A percentile compares a stretch with the other conserved stretches of the same genome.
Evolutionary conservation across 2,329 filamentous ascomycete genomes (phyloP).

Genomic region (Cercospora sojina): DNA sequence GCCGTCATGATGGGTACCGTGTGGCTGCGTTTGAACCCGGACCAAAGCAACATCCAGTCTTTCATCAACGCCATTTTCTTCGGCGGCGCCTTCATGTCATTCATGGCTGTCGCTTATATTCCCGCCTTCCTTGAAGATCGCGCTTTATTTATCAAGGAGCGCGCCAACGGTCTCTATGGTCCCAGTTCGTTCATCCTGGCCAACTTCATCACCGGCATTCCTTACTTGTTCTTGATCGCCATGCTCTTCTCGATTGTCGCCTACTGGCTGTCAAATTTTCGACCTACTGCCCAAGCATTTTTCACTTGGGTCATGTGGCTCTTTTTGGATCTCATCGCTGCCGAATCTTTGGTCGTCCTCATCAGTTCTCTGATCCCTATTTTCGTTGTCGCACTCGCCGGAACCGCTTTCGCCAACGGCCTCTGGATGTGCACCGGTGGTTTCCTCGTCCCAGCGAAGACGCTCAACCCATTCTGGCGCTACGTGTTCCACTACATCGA

Average conservation of each 20-base stretch:
- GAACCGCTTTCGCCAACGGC: conserved; percentile 80
- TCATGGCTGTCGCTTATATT: conserved; percentile 69
- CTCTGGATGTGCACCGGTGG: conserved; percentile 84
- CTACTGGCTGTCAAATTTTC: conserved; percentile 79
- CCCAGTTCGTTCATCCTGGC: conserved; percentile 67
- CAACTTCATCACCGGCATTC: conserved; percentile 78
- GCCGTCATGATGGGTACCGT: conserved; percentile 88
- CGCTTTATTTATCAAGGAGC: conserved; percentile 69
- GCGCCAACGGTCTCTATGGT: conserved; percentile 75
- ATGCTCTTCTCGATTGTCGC: conserved; percentile 70
- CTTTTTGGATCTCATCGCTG: conserved; percentile 78
- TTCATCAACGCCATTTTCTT: conserved; percentile 75
- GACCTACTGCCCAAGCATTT: conserved; percentile 63
- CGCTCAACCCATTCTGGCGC: conserved; percentile 77
- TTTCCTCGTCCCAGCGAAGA: conserved; percentile 70
- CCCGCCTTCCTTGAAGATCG: conserved; percentile 78
- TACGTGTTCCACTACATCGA: conserved; percentile 86
- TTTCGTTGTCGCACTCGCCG: conserved; percentile 74
- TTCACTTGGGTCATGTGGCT: conserved; percentile 79
- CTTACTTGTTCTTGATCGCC: conserved; percentile 74
- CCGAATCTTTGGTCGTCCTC: conserved; percentile 77
- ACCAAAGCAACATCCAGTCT: conserved; percentile 72
- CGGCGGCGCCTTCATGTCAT: conserved; percentile 50
- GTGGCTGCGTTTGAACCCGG: conserved; percentile 69
- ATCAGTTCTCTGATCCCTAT: conserved; percentile 69